These are phyloP conservation scores for Scenedesmus sp. DNA, from an alignment of 163 green algal species.

Conservation along the genomic window DNA sequence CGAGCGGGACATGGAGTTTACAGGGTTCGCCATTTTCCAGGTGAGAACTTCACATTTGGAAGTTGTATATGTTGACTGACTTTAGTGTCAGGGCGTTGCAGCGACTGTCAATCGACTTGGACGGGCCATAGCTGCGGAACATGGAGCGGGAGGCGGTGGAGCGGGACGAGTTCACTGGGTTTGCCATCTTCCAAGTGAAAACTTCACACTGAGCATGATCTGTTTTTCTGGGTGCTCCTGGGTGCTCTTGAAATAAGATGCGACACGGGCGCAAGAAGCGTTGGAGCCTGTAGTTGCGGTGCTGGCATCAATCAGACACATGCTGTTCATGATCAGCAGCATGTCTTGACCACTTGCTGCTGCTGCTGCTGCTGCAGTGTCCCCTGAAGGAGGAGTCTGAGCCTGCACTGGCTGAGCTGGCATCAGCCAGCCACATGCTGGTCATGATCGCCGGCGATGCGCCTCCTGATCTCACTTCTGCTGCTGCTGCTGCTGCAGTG, in stretches of 20 bases:
- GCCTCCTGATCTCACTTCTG: slow-evolving; percentile 95
- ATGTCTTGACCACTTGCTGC: slow-evolving; percentile 41
- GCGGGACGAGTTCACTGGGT: slow-evolving; percentile 65
- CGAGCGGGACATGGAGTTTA: slow-evolving; percentile 72
- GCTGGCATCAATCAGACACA: slow-evolving; percentile 66
- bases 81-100: neutral
- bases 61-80: neutral
- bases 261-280: slow-evolving; percentile 65
- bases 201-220: neutral
- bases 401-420: slow-evolving; percentile 67
- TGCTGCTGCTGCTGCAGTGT: slow-evolving; percentile 53
- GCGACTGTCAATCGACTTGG: too few relatives aligned
- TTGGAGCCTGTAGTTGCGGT: slow-evolving; percentile 75
- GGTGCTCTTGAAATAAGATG: too few relatives aligned
- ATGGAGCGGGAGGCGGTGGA: slow-evolving; percentile 81
- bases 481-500: slow-evolving; percentile 70
- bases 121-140: slow-evolving; percentile 27
- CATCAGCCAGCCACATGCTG: slow-evolving; percentile 78
- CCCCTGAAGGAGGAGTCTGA: slow-evolving; percentile 80
- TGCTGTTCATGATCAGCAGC: slow-evolving; percentile 98
- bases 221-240: too few relatives aligned
- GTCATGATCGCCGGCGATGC: slow-evolving; percentile 99
- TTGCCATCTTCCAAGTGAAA: slow-evolving; percentile 85
- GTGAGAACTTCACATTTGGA: slow-evolving; percentile 2
- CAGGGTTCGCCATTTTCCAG: slow-evolving; percentile 91